Conservation (phyloP, 108 stramenopile species). For the Discostella pseudostelligera region DNA sequence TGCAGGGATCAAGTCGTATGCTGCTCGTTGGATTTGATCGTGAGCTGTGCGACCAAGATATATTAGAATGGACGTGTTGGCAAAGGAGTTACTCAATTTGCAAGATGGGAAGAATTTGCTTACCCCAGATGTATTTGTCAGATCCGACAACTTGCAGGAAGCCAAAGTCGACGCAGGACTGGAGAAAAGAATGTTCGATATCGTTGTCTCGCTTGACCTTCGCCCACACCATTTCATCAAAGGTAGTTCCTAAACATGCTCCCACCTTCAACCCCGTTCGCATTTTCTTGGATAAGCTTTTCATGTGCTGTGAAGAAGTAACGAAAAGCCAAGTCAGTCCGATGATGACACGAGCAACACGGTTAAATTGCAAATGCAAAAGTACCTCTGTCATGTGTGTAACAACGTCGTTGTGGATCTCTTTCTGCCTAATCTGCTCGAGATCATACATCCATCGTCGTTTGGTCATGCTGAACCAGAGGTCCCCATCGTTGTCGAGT, state of each 20-base stretch:
- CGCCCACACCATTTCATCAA: conserved; percentile 35
- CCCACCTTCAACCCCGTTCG: conserved; percentile 48
- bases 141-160: conserved; percentile 27
- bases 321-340: too few species aligned
- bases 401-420: conserved; percentile 30
- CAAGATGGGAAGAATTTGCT: too few species aligned
- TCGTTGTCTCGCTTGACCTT: conserved; percentile 18
- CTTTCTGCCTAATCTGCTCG: conserved; percentile 31
- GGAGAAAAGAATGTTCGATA: conserved; percentile 35
- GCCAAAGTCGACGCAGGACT: conserved; percentile 19
- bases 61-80: too few species aligned
- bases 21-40: conserved; percentile 63
- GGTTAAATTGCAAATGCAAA: too few species aligned
- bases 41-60: conserved; percentile 7
- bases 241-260: conserved; percentile 53
- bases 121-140: conserved; percentile 39
- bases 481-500: conserved; percentile 50
- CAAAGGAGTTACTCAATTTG: too few species aligned
- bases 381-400: conserved; percentile 42
- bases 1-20: conserved; percentile 48
- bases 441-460: conserved; percentile 61
- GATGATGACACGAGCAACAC: too few species aligned
- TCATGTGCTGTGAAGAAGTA: conserved; percentile 16
- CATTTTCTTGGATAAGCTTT: conserved; percentile 28
- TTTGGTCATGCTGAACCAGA: conserved; percentile 48